Base-by-base conservation (phyloP, 2,329 filamentous ascomycete genomes). In the Penicillium freii region DNA sequence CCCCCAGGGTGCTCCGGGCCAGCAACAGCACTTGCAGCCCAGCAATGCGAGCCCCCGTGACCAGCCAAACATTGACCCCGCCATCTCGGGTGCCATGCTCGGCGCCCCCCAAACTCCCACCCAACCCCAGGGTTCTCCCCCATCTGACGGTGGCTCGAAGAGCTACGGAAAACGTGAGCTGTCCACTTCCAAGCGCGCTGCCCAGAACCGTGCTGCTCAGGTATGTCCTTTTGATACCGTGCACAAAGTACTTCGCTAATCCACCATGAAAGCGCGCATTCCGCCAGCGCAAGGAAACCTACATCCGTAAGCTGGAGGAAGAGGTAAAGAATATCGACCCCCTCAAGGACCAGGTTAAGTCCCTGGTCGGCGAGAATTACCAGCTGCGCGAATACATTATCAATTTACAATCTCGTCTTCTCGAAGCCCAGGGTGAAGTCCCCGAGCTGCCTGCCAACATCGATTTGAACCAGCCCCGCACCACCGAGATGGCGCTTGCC, bases 241-340 rank as follows among this genome's bases (percentile, higher is more conserved):
- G 21, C 29, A 15, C 23, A 11, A 0, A 25, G 15, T 17, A 17
- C 40, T 45, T 56, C 21, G 49, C 65, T 66, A 51, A 70, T 48
- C 40, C 40, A 10, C 11, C 2, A 6, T 42, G 60, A 63, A 68
- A 99, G 93, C 87, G 94, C 73, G 94, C 94, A 42, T 99, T 99
- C 77, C 90, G 94, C 42, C 92, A 97, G 78, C 89, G 94, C 62
- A 99, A 99, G 74, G 94, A 99, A 77, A 90, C 91, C 45, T 97
- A 99, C 74, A 99, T 99, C 75, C 96, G 96, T 80, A 95, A 96
- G 74, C 84, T 99, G 7, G 94, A 99, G 76, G 89, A 94, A 71
- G 91, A 97, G 73, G 91, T 97, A 51, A 87, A 91, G 68, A 90
- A 94, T 31, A 90, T 86, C 64, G 83, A 85, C 65, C 82, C 86